Percentiles rank a stretch among this genome's conserved stretches.
Conservation (phyloP, 2,329 filamentous ascomycete species). For the Harringtonia aguacate region DNA sequence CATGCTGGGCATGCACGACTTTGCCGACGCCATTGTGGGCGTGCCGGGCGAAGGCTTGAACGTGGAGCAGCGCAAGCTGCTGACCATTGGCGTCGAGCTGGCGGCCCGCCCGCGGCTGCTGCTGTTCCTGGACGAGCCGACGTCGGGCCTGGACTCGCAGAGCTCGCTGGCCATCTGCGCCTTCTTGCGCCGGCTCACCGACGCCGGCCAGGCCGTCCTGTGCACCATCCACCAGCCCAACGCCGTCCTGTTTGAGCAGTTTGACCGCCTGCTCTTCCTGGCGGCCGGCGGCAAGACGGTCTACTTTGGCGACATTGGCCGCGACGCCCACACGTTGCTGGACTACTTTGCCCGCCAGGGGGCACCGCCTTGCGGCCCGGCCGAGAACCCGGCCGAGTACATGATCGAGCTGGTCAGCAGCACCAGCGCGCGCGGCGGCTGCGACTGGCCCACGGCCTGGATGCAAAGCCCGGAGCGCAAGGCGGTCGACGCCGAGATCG, state of each 20-base stretch:
- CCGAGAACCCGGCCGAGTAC: slow-evolving; percentile 75
- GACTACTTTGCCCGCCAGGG: slow-evolving; percentile 69
- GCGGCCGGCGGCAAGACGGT: slow-evolving; percentile 66
- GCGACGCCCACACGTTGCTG: slow-evolving; percentile 57
- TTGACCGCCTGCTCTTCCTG: slow-evolving; percentile 71
- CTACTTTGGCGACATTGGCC: slow-evolving; percentile 65
- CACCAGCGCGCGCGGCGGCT: slow-evolving; percentile 43
- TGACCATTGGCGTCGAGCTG: slow-evolving; percentile 87
- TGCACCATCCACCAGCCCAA: slow-evolving; percentile 98
- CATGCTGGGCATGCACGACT: slow-evolving; percentile 80
- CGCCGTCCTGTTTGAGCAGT: slow-evolving; percentile 87
- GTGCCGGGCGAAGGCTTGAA: slow-evolving; percentile 79
- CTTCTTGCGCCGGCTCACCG: slow-evolving; percentile 78
- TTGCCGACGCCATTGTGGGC: slow-evolving; percentile 83
- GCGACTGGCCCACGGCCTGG: slow-evolving; percentile 57
- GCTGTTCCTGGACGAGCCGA: slow-evolving; percentile 92
- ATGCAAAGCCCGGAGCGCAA: slow-evolving; percentile 44
- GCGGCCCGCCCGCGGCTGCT: slow-evolving; percentile 83
- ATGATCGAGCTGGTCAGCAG: slow-evolving; percentile 55
- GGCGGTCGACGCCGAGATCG: slow-evolving; percentile 45
- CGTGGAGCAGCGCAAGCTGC: slow-evolving; percentile 58
- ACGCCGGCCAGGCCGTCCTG: slow-evolving; percentile 84
- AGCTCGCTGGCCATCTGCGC: slow-evolving; percentile 87
- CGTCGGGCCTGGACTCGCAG: slow-evolving; percentile 84
- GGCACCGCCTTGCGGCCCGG: slow-evolving; percentile 49